Percentiles rank a stretch among this genome's conserved stretches.
Conservation (phyloP, 768 basidiomycete genomes). For the Astraeus odoratus region DNA sequence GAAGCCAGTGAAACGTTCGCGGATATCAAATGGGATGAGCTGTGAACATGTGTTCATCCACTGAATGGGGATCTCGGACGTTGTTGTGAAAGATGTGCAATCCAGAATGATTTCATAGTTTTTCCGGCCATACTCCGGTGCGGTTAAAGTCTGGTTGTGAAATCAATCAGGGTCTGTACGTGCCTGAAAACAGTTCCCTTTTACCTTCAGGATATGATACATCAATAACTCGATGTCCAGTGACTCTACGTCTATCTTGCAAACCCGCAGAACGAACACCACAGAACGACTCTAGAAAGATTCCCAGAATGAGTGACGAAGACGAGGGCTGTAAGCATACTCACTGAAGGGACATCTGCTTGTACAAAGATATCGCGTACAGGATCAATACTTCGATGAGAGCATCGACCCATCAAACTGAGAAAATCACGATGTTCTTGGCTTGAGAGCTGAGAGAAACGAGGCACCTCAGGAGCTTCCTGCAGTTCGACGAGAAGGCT, state of each 20-base stretch:
- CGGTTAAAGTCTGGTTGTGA: conserved; percentile 41
- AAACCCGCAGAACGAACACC: conserved; percentile 58
- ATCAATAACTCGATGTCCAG: conserved; percentile 74
- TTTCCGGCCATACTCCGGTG: conserved; percentile 39
- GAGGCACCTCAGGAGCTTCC: conserved; percentile 59
- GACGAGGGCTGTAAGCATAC: conserved; percentile 5
- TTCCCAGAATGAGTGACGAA: conserved; percentile 1
- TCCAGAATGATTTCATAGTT: conserved; percentile 72
- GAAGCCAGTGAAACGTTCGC: conserved; percentile 49
- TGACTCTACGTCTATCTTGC: conserved; percentile 70
- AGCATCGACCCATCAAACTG: conserved; percentile 60
- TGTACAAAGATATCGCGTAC: conserved; percentile 65
- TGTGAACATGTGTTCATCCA: conserved; percentile 78
- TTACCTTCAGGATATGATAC: conserved; percentile 71
- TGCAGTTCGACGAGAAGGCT: conserved; percentile 74
- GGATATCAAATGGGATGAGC: conserved; percentile 64
- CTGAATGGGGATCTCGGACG: conserved; percentile 73
- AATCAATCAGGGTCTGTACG: no score
- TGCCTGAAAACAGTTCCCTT: conserved; percentile 38
- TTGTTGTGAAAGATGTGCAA: conserved; percentile 69
- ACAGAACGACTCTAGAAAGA: conserved; percentile 38
- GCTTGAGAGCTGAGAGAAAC: conserved; percentile 42
- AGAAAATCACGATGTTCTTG: conserved; percentile 56
- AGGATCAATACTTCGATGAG: conserved; percentile 50
- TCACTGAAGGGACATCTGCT: conserved; percentile 40